phyloP scores from a whole-genome alignment of 1,284 basidiomycete genomes.

The Uromyces viciae-fabae region DNA sequence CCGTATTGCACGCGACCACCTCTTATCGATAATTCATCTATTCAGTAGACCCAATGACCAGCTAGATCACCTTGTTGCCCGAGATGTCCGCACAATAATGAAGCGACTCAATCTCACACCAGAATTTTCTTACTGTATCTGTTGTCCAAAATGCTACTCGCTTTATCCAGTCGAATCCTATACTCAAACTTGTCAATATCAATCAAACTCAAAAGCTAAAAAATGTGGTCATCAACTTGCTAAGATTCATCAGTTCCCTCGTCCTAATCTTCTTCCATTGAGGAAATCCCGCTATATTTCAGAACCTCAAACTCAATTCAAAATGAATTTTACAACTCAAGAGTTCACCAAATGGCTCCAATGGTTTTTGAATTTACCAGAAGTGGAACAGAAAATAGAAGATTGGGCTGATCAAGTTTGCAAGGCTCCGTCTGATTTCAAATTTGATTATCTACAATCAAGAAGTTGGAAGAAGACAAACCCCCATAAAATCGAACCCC shows the following conservation, averaged over 20 bases:
- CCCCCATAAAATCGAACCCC: not conserved
- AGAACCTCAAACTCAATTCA: not conserved
- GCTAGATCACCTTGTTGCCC: not conserved
- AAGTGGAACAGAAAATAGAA: slow-evolving; percentile 12
- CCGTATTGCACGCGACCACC: not conserved
- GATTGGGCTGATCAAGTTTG: not conserved
- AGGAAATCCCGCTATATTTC: not conserved
- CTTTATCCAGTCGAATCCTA: not conserved
- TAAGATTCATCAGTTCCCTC: not conserved
- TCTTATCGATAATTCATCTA: not conserved
- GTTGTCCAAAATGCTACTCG: not conserved
- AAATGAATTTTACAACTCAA: slow-evolving; percentile 9
- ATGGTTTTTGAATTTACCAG: slow-evolving; percentile 3
- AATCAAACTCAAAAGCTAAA: not conserved
- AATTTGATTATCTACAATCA: not conserved
- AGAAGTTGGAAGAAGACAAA: not conserved
- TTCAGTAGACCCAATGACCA: not conserved
- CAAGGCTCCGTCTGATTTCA: not conserved
- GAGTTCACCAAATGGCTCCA: slow-evolving; percentile 4
- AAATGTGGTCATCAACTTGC: not conserved
- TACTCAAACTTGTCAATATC: not conserved
- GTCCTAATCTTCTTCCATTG: not conserved
- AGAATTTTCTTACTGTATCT: not conserved
- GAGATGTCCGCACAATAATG: not conserved
- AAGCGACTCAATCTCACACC: not conserved